Conservation (phyloP, 768 basidiomycete species). For the Hortiboletus campestris region DNA sequence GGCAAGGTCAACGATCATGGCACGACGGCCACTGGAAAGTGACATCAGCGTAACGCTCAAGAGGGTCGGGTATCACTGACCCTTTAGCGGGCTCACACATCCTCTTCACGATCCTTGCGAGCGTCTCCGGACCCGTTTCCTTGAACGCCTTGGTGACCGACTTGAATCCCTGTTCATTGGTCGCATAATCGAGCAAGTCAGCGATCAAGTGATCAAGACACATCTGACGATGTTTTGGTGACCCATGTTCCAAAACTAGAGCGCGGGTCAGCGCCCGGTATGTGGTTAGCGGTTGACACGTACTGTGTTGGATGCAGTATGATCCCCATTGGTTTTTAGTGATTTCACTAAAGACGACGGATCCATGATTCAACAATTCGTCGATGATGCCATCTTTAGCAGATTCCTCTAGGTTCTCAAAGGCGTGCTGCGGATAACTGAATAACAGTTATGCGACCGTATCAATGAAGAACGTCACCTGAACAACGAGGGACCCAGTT, state of each 20-base stretch:
- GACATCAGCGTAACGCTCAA: constrained; percentile 1
- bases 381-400: constrained; percentile 85
- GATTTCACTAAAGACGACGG: constrained; percentile 67
- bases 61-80: constrained; percentile 35
- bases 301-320: constrained; percentile 84
- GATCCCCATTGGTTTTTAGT: constrained; percentile 89
- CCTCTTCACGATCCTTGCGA: constrained; percentile 70
- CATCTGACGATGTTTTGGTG: constrained; percentile 68
- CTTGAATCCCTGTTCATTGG: constrained; percentile 85
- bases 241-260: constrained; percentile 82
- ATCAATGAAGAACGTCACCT: constrained; percentile 43
- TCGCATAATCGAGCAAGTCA: constrained; percentile 77
- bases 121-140: constrained; percentile 75
- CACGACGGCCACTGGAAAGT: constrained; percentile 59
- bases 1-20: constrained; percentile 85
- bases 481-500: constrained; percentile 85
- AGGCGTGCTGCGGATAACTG: constrained; percentile 58
- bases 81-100: constrained; percentile 87
- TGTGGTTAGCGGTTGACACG: constrained; percentile 27
- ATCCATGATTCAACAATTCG: constrained; percentile 75
- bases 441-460: constrained; percentile 2
- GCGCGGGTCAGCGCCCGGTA: constrained; percentile 2
- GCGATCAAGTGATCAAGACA: constrained; percentile 75
- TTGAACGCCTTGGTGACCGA: constrained; percentile 85
- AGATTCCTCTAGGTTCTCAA: constrained; percentile 80